Base-by-base conservation (phyloP, 148 eudicot species). In the Rhododendron ovatum region DNA sequence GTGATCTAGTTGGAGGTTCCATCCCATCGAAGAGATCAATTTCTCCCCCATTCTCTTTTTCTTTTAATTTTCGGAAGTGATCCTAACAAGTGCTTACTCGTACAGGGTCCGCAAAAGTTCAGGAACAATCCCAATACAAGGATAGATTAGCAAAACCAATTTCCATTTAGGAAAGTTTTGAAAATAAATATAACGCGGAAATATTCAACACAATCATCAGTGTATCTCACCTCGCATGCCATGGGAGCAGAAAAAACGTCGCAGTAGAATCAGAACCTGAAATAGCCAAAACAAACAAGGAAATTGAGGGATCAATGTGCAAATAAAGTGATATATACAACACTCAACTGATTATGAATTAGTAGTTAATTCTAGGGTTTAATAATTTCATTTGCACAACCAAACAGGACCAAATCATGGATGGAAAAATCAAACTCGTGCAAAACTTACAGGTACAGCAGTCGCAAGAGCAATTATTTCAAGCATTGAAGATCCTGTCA, bases 401-500 rank as follows among this genome's bases (percentile, higher is more conserved):
- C 33, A 79, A 26, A 50, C 53, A 10, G 37, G 20, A 6, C 39
- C n/a, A 14, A 13, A 79, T 48, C 18, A 22, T 12, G 50, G 74
- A 67, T 13, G 13, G 39, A 13, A 35, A 20, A 59, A 82, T 39
- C 35, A 20, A 57, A 22, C 7, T 76, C 26, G 73, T 12, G 39
- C 61, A 74, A 10, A 80, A 89, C 91, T 85, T 65, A 97, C 99
- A 51, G 95, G 90, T 57, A 94, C 75, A 9, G 88, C 83, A 50
- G 91, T 84, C 26, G 91, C 71, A 48, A 98, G 91, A 18, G 89
- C 87, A 87, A 91, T 90, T 41, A 98, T 88, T 81, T 98, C 98
- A 81, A 90, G 89, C 90, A 92, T 89, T 18, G 98, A 98, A 71
- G 98, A 95, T 87, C 99, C 98, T 0, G 92, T 90, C 85, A 98